Conservation (phyloP, 1,284 basidiomycete genomes). For the Malassezia caprae region DNA sequence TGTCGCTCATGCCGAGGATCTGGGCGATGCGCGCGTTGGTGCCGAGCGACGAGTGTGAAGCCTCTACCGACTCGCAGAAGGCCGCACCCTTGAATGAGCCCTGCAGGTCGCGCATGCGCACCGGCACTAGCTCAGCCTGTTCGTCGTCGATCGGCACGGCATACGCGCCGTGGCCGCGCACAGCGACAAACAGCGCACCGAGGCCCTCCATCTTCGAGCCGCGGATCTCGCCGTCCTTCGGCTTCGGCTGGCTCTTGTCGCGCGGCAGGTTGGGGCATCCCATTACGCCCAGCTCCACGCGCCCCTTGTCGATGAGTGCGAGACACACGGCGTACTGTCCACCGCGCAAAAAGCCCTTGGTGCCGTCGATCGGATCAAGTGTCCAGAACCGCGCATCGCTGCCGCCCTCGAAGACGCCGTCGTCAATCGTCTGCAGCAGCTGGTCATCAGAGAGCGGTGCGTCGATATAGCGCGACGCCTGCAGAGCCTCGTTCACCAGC, state of each 20-base stretch:
- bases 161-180: slow-evolving; percentile 39
- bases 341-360: slow-evolving; percentile 87
- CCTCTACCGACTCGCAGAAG: slow-evolving; percentile 87
- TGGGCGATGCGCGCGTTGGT: slow-evolving; percentile 64
- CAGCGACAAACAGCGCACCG: slow-evolving; percentile 40
- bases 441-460: slow-evolving; percentile 50
- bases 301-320: slow-evolving; percentile 72
- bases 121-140: slow-evolving; percentile 21
- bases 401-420: slow-evolving; percentile 72
- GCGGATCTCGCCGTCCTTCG: slow-evolving; percentile 42
- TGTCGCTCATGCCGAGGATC: slow-evolving; percentile 59
- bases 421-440: slow-evolving; percentile 73
- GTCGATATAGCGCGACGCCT: slow-evolving; percentile 46
- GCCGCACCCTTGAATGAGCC: slow-evolving; percentile 53
- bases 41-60: slow-evolving; percentile 80
- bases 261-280: slow-evolving; percentile 79
- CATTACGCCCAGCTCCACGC: slow-evolving; percentile 67
- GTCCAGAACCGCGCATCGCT: slow-evolving; percentile 71
- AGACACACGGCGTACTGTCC: slow-evolving; percentile 96
- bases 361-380: slow-evolving; percentile 83
- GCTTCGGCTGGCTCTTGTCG: slow-evolving; percentile 50
- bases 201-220: slow-evolving; percentile 25
- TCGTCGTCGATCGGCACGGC: slow-evolving; percentile 24
- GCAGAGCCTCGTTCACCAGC: slow-evolving; percentile 73
- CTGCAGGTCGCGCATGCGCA: slow-evolving; percentile 35